Base-by-base conservation (phyloP, 176 grass and related monocot genomes). In the maize (Zea mays) region DNA sequence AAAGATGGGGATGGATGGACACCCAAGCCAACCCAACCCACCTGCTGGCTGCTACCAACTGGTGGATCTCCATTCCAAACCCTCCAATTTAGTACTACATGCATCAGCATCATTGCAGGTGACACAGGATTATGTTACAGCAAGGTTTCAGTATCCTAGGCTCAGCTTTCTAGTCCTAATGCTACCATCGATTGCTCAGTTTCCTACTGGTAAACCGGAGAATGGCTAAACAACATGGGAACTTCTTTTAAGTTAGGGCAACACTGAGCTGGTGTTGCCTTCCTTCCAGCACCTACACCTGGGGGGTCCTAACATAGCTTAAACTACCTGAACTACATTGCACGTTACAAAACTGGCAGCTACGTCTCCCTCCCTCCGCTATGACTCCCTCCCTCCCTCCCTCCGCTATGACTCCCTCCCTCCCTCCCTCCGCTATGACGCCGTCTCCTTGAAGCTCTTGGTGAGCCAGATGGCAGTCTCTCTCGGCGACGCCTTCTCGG, bases 401-500 rank as follows among this genome's bases (percentile, higher is more conserved):
- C 27, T 27, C 27, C 27, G 56, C 52, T 86, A 92, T 7, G 88
- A 73, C 2, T n/a, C n/a, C n/a, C 27, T 27, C 27, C 27, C 27
- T 27, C 27, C 27, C 27, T 27, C 27, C 27, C 27, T 27, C 27
- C 27, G 56, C 52, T 86, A 92, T 7, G 88, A 73, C 2, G 83
- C 52, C 1, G 94, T 98, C 87, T 90, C 91, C 79, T 92, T 98
- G 87, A 98, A 92, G 81, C 95, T 98, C 89, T 94, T 98, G 5
- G 89, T 78, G 59, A 98, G 84, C 95, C 95, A 98, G 82, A 98
- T 98, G 67, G 95, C 95, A 0, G 95, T 98, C 44, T 98, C 95
- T 73, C 95, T 83, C 9, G 95, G 95, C 0, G 95, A 98, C 5
- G 85, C 95, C 51, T 85, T 98, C 85, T 88, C 95, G 0, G 85